Percentiles rank a stretch among this genome's conserved stretches.
These are phyloP conservation scores for Uncinocarpus reesii DNA, from an alignment of 2,329 filamentous ascomycete species.

Conservation along the genomic window DNA sequence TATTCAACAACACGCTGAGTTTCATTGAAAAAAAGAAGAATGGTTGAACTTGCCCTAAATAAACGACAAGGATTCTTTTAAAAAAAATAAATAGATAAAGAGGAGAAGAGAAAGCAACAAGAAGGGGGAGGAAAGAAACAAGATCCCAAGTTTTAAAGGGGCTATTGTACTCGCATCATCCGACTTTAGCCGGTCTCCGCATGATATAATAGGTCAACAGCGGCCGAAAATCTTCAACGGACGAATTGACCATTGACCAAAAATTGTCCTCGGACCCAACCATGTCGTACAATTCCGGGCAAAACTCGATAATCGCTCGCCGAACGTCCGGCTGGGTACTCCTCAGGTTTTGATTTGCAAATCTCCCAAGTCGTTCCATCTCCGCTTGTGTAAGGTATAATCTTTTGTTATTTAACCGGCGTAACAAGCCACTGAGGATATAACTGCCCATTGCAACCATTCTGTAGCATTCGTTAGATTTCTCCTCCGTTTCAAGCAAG, in stretches of 20 bases:
- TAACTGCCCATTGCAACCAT: slow-evolving; percentile 30
- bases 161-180: neutral
- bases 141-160: too few species aligned
- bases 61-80: neutral
- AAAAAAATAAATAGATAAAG: neutral
- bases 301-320: slow-evolving; percentile 31
- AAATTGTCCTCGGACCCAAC: slow-evolving; percentile 22
- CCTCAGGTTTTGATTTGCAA: slow-evolving; percentile 26
- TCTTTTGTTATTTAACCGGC: slow-evolving; percentile 20
- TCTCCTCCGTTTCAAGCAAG: slow-evolving; percentile 24
- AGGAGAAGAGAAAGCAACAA: neutral
- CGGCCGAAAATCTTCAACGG: slow-evolving; percentile 26
- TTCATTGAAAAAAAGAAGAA: neutral
- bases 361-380: slow-evolving; percentile 26
- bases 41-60: neutral
- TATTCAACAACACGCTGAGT: neutral
- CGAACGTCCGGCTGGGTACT: slow-evolving; percentile 31
- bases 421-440: slow-evolving; percentile 24
- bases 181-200: slow-evolving; percentile 11
- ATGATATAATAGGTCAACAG: slow-evolving; percentile 32
- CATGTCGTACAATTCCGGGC: slow-evolving; percentile 23
- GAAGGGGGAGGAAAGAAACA: neutral
- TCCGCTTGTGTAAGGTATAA: slow-evolving; percentile 16
- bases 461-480: slow-evolving; percentile 25
- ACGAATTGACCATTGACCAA: slow-evolving; percentile 25